Evolutionary conservation across 179 eudicot species (phyloP).

Genomic region (Nepenthes alata): DNA sequence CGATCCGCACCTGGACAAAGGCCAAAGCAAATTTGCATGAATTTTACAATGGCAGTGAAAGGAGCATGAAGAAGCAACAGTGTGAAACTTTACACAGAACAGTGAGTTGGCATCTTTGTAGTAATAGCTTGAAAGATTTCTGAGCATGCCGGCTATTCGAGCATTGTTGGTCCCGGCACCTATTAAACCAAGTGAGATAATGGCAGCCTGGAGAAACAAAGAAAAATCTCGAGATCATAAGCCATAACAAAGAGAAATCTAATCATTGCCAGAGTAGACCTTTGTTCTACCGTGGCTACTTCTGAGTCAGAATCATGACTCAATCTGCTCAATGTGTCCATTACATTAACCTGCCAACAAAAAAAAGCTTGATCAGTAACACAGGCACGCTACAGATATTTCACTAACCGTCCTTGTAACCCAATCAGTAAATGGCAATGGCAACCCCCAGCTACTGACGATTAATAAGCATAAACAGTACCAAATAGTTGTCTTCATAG

Average conservation of each 20-base stretch:
- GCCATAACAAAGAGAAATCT: neutral
- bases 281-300: constrained; percentile 67
- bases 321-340: constrained; percentile 95
- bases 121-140: constrained; percentile 84
- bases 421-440: neutral
- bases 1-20: constrained; percentile 74
- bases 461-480: no score
- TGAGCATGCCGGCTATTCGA: constrained; percentile 93
- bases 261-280: neutral
- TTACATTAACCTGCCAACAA: constrained; percentile 71
- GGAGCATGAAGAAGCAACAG: neutral
- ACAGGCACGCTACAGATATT: neutral
- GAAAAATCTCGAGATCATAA: constrained; percentile 3
- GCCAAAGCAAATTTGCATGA: neutral
- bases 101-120: constrained; percentile 86
- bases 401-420: no score
- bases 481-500: no score
- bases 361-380: constrained; percentile 10
- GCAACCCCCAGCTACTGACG: no score
- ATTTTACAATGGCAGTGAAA: neutral
- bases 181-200: constrained; percentile 76
- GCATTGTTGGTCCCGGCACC: constrained; percentile 99
- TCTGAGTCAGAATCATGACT: constrained; percentile 93
- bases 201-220: constrained; percentile 59
- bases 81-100: constrained; percentile 55